Conservation (phyloP, 805 yeast species). For the Ogataea populi-albae region DNA sequence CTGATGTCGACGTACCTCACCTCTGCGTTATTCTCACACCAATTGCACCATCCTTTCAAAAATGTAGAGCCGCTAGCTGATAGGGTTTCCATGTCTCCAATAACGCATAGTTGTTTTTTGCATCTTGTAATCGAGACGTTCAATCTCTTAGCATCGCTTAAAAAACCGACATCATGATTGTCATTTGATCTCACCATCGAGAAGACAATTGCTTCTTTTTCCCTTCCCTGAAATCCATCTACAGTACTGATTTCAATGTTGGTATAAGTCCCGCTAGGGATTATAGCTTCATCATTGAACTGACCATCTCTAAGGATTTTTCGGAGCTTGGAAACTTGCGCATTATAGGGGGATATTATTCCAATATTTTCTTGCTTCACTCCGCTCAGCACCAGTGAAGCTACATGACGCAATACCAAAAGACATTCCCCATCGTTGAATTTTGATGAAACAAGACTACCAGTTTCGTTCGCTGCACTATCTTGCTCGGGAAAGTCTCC, state of each 20-base stretch:
- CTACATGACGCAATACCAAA: constrained; percentile 57
- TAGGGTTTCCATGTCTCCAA: constrained; percentile 83
- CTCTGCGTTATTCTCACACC: constrained; percentile 67
- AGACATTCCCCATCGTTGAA: constrained; percentile 74
- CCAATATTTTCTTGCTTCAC: constrained; percentile 64
- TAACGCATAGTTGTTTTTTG: constrained; percentile 74
- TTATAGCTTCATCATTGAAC: constrained; percentile 9
- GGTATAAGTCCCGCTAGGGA: constrained; percentile 27
- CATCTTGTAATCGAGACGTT: constrained; percentile 95
- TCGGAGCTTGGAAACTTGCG: constrained; percentile 71
- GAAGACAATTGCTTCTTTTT: constrained; percentile 80
- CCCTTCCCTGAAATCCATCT: constrained; percentile 97
- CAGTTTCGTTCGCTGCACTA: constrained; percentile 29
- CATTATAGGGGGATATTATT: constrained; percentile 84
- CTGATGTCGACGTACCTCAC: constrained; percentile 61
- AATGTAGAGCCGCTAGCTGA: constrained; percentile 42
- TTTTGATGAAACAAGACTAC: constrained; percentile 48
- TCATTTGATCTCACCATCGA: constrained; percentile 82
- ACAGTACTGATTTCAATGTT: constrained; percentile 79
- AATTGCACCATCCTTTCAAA: constrained; percentile 62
- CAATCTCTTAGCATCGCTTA: constrained; percentile 72
- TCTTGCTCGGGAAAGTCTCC: constrained; percentile 71
- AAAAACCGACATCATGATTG: constrained; percentile 70
- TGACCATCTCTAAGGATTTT: constrained; percentile 36
- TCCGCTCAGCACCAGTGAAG: constrained; percentile 47